Base-by-base conservation (phyloP, 257 asterid genomes). In the Prunella vulgaris region DNA sequence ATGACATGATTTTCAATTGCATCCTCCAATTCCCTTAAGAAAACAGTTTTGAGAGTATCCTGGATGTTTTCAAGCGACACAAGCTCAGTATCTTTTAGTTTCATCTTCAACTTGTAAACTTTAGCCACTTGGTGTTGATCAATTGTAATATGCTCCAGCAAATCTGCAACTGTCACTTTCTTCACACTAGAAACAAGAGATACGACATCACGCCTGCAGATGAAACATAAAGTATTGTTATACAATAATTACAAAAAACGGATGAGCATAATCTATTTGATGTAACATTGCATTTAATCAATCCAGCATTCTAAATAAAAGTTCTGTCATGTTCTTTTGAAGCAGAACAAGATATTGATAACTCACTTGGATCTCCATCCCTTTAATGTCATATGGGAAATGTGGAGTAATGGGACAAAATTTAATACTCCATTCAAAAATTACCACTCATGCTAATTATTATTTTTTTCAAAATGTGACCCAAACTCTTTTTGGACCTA, bases 121-220 rank as follows among this genome's bases (percentile, higher is more conserved):
- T 86, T 88, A 57, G 80, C 68, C 60, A 73, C 74, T 20, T 57
- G 5, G 10, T 66, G 53, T 44, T 73, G 69, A 51, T 71, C 30
- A 61, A 82, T 68, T 42, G 87, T 76, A 68, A 94, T 87, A 74
- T 78, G 82, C 83, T 91, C 99, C 12, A 88, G 70, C 77, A 91
- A 72, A 83, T 94, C 97, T 27, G 99, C 96, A 61, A 90, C 82
- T 3, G 90, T 79, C 46, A 91, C 85, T 79, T 81, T 94, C 86
- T 79, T 87, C 76, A 84, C 88, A 66, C 74, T 81, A 10, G 89
- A 79, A 72, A 94, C 87, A 53, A 89, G 86, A 21, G 87, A 80
- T 59, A 82, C 86, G 0, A 89, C 97, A 54, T 89, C 93, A 77
- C 42, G 76, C 85, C 97, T 93, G 90, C 69, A 59, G 40, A 77